Evolutionary conservation across 108 stramenopile genomes (phyloP), one percentile per base, ranked within the genome.

Genomic region (Ochromonas danica): DNA sequence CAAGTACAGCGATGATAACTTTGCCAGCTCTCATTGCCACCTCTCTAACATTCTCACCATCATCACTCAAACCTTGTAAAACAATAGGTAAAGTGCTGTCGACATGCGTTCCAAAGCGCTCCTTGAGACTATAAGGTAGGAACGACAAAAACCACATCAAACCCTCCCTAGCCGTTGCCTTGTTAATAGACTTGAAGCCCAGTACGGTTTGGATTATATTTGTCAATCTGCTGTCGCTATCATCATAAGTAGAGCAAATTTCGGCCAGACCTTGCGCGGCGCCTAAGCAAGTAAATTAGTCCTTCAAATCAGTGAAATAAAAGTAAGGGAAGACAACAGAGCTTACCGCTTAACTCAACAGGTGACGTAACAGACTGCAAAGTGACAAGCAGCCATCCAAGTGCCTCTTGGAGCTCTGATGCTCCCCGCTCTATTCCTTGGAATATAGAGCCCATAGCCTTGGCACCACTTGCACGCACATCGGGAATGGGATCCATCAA

Each of bases 121-220:
- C 92, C 2, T 90, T 91, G 77, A 97, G 82, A 33, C 92, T 85
- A 36, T 93, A 91, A 0, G 98, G 98, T 65, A 99, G 89, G 82
- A 97, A 99, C n/a, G 94, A 94, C 51, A 99, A 89, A 40, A 98
- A 89, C 99, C 99, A 99, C 17, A 98, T 84, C n/a, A 96, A 93
- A 30, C 99, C 99, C 82, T 99, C 97, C 61, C 97, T 87, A 14
- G 94, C 96, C 61, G 92, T 84, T 1, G 90, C 84, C 77, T 93
- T 88, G 0, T 95, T 94, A 72, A 96, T 92, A 74, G 86, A 89
- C 62, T 85, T 84, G 43, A 96, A 83, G 10, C 96, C 93, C 63
- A 99, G 82, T 60, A 98, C 92, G 62, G 6, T 22, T 51, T 51
- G 45, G 22, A 51, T 6, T 14, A 51, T 51, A 14, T 51, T 22